These are phyloP conservation scores for Auriscalpium microsporum DNA, from an alignment of 768 basidiomycete genomes.

Conservation along the genomic window DNA sequence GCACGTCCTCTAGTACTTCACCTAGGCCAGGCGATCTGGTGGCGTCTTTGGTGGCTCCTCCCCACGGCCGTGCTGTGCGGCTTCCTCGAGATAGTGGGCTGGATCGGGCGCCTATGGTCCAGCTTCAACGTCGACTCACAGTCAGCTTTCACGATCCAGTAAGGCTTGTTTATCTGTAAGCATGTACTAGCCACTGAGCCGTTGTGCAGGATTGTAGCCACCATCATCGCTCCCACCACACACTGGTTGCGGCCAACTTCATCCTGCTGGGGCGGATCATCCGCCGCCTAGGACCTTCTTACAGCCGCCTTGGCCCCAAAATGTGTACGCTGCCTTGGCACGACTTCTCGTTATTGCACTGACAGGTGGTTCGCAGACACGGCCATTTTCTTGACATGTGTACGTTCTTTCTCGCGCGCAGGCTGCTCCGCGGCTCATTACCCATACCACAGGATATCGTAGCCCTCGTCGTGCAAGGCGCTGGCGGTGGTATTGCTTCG, in stretches of 20 bases:
- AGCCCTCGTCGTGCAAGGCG: conserved; percentile 5
- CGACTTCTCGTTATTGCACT: background rate
- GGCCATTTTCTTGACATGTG: conserved; percentile 4
- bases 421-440: background rate
- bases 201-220: conserved; percentile 19
- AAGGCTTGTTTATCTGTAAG: background rate
- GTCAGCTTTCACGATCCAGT: conserved; percentile 35
- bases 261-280: no score
- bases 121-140: conserved; percentile 9
- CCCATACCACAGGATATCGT: conserved; percentile 6
- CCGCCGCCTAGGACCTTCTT: no score
- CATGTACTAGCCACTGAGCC: no score
- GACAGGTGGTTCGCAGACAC: background rate
- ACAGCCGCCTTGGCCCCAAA: no score
- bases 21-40: no score
- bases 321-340: conserved; percentile 6
- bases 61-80: no score
- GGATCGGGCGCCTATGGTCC: no score
- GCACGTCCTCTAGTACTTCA: conserved; percentile 4
- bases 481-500: conserved; percentile 7
- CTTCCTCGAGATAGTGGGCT: no score
- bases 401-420: background rate
- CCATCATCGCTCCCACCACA: conserved; percentile 15
- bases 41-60: no score
- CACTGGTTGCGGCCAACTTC: no score